Base-by-base conservation (phyloP, 306 rosid genomes). In the Fagus sylvatica region DNA sequence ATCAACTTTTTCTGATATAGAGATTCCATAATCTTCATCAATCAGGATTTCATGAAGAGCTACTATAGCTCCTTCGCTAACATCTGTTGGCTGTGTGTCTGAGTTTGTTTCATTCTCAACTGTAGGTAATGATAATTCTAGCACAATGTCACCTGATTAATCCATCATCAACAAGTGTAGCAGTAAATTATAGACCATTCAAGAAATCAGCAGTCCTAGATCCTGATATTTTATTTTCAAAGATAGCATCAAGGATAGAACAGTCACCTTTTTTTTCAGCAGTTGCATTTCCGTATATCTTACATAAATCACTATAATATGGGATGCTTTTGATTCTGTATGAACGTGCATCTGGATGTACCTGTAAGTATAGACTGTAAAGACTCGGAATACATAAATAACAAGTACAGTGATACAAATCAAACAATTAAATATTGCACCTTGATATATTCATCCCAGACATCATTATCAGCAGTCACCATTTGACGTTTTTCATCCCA, bases 391-490 rank as follows among this genome's bases (percentile, higher is more conserved):
- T 56, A 39, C 2, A 53, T 56, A 22, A 28, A 78, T 70, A 68
- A 28, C 28, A 7, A 4, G 15, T 9, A 39, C 1, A 37, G 30
- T 16, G 65, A 65, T 46, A 65, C 16, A 37, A 6, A 6, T 54
- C 12, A 42, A 74, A 33, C 5, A 22, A 68, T 51, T 15, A 28
- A 72, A 43, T 37, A 67, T n/a, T 19, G 53, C 71, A 91, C 97
- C 91, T 85, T 87, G 76, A 90, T 77, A 81, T 87, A 88, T 72
- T 85, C 91, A 74, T 92, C 93, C 97, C 97, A 92, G 75, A 81
- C 87, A 78, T 75, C 28, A 71, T 92, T 85, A 80, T 87, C 90
- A 33, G 95, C 95, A 3, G 80, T 83, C 76, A 92, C 93, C 95
- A 92, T 92, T 66, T 76, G 84, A 37, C 89, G 85, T 55, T 74